Conservation (phyloP, 2,329 filamentous ascomycete species). For the Penicillium sp. region DNA sequence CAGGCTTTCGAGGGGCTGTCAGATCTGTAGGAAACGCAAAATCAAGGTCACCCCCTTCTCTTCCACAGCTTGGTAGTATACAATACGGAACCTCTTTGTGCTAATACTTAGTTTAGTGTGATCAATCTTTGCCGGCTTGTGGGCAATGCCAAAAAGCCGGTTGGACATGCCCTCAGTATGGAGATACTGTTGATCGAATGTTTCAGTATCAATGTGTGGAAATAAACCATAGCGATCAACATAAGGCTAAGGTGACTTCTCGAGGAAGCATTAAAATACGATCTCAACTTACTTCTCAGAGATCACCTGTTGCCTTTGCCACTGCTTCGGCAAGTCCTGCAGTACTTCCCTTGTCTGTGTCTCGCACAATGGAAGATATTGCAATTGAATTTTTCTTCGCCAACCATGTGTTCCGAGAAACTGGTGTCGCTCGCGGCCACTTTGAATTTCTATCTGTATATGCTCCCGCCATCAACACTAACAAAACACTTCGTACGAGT, state of each 20-base stretch:
- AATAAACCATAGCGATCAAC: not conserved
- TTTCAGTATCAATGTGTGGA: constrained; percentile 10
- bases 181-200: constrained; percentile 17
- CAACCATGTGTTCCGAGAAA: constrained; percentile 15
- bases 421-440: constrained; percentile 12
- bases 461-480: not conserved
- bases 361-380: not conserved
- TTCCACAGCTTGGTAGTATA: not conserved
- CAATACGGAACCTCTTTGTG: not conserved
- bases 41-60: constrained; percentile 57
- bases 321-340: not conserved
- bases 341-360: not conserved
- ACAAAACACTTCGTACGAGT: constrained; percentile 1
- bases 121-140: constrained; percentile 13
- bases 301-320: not conserved
- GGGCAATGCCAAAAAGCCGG: constrained; percentile 14
- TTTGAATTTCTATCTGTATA: constrained; percentile 15
- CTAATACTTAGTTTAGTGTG: constrained; percentile 12
- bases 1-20: constrained; percentile 65
- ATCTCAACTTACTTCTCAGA: not conserved
- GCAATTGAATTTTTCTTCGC: constrained; percentile 15
- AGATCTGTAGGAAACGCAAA: constrained; percentile 68
- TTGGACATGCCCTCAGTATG: constrained; percentile 18
- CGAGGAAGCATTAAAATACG: not conserved
- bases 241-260: not conserved